Base-by-base conservation (phyloP, 176 grass and related monocot species). In the Cocos nucifera region DNA sequence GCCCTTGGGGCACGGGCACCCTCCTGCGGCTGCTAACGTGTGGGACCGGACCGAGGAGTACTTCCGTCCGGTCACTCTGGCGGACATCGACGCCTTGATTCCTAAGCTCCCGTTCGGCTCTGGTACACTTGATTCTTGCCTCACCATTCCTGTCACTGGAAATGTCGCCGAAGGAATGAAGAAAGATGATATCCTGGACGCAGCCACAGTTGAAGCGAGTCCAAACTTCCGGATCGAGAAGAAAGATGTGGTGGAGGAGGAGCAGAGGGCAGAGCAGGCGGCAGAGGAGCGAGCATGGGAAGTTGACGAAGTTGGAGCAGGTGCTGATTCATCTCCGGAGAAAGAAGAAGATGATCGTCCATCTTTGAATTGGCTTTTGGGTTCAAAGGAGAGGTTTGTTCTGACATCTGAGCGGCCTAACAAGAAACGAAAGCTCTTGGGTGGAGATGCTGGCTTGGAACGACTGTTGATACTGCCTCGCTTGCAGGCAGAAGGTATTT, bases 391-490 rank as follows among this genome's bases (percentile, higher is more conserved):
- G 22, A 78, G 94, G 15, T 85, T 81, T 26, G 67, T 81, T 57
- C 94, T 98, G 70, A 93, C 94, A 64, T 86, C 94, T 0, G 88
- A 98, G 73, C 79, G 94, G 18, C 94, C 94, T 18, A 98, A 92
- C 61, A 98, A 98, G 81, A 98, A 98, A 70, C 83, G 89, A 55
- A 98, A 98, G 73, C 88, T 92, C 26, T 53, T 98, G 59, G 94
- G 94, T 22, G 76, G 59, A 55, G 57, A 86, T 77, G 94, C 94
- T 61, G 94, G 94, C 56, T 67, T 98, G 52, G 70, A 98, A 57
- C 79, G 75, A 71, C 78, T 98, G 51, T 52, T 98, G 63, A 39
- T 75, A 18, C 88, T 98, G 64, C 88, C 94, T 15, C 56, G 62
- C 61, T 17, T 61, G 27, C 77, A 58, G 53, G 4, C 71, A 25